Percentiles rank a stretch among this genome's conserved stretches.
phyloP scores from a whole-genome alignment of 352 stramenopile genomes.

The Pelagophyceae sp. region DNA sequence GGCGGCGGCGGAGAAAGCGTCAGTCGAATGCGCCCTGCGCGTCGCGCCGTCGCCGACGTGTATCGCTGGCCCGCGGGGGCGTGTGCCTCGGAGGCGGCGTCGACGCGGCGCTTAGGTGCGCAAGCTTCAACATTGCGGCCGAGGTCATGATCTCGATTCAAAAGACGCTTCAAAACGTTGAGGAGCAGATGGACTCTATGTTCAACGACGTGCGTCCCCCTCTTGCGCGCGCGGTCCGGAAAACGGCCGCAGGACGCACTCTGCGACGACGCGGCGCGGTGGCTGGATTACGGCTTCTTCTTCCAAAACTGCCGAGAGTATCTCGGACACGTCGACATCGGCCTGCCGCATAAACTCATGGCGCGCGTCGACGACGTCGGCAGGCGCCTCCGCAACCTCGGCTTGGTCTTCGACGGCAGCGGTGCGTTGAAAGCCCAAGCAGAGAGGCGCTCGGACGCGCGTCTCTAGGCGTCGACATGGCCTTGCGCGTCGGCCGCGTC shows the following conservation, averaged over 20 bases:
- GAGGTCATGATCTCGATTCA: constrained; percentile 1
- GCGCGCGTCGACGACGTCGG: neutral
- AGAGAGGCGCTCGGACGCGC: too few relatives aligned
- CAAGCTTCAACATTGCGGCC: neutral
- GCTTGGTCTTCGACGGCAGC: neutral
- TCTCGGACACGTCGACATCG: constrained; percentile 15
- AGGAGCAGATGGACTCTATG: constrained; percentile 10
- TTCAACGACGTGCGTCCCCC: constrained; percentile 4
- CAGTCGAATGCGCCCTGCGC: too few relatives aligned
- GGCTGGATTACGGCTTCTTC: constrained; percentile 15
- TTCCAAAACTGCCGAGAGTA: constrained; percentile 21
- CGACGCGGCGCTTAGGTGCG: neutral
- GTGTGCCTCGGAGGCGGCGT: too few relatives aligned
- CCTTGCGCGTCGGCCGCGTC: constrained; percentile 2
- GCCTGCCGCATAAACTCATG: neutral
- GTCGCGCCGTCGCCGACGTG: too few relatives aligned
- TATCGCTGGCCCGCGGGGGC: too few relatives aligned
- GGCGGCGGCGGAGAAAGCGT: neutral
- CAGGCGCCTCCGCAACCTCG: neutral
- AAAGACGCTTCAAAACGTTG: neutral
- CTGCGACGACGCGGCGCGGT: neutral
- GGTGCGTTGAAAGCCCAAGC: too few relatives aligned
- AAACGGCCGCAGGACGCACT: neutral
- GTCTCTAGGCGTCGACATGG: constrained; percentile 5
- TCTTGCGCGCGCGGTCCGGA: too few relatives aligned